Conservation (phyloP, 768 basidiomycete species). For the Russula ochroleuca region DNA sequence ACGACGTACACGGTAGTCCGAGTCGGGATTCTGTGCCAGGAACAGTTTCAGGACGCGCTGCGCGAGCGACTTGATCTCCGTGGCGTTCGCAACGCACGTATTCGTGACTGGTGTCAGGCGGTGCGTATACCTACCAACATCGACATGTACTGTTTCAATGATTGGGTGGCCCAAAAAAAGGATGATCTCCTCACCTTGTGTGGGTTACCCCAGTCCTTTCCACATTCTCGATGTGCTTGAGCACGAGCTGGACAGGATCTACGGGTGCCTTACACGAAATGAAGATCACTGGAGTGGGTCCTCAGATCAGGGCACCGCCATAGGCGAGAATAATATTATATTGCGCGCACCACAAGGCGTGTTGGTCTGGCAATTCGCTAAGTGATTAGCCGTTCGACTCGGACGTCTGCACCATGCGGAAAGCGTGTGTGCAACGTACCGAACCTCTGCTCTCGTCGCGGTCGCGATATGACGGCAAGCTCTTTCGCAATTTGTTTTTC, state of each 20-base stretch:
- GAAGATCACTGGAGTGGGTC: conserved; percentile 54
- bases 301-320: conserved; percentile 8
- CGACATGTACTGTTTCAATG: background rate
- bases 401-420: background rate
- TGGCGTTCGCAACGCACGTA: conserved; percentile 61
- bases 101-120: conserved; percentile 68
- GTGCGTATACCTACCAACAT: conserved; percentile 51
- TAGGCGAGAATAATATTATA: background rate
- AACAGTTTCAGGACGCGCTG: conserved; percentile 49
- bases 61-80: conserved; percentile 65
- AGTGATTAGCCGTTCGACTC: background rate
- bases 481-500: conserved; percentile 72
- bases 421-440: conserved; percentile 40
- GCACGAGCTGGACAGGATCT: conserved; percentile 67
- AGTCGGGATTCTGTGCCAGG: conserved; percentile 44
- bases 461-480: conserved; percentile 63
- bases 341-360: conserved; percentile 63
- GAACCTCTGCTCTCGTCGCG: conserved; percentile 59
- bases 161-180: background rate
- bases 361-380: conserved; percentile 74
- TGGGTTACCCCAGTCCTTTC: conserved; percentile 56
- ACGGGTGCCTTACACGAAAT: conserved; percentile 76
- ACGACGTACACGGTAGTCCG: conserved; percentile 46
- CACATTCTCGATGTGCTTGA: conserved; percentile 59
- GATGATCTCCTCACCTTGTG: conserved; percentile 49